Evolutionary conservation across 768 basidiomycete species (phyloP), one percentile per base, ranked within the genome.

Genomic region (Boletus huronensis): DNA sequence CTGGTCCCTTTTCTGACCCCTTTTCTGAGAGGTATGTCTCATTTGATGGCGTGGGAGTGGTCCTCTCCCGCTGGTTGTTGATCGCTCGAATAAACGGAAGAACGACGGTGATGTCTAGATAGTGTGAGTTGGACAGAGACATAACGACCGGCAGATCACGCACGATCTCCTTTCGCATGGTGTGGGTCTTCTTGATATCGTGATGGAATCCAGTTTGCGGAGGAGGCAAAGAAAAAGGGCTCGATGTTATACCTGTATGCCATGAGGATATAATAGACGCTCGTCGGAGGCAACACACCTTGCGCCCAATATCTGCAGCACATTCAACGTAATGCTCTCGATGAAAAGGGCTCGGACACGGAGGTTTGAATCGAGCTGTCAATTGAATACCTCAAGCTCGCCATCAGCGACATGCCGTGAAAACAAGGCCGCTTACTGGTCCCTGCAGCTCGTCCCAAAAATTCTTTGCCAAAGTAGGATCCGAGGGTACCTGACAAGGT

Each of bases 221-320:
- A 76, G 0, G 74, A 76, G 13, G 75, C 72, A 49, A 75, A 77
- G 61, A 75, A 78, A 58, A 77, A 75, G 0, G 76, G 75, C 52
- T 77, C 75, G 26, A 77, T 69, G 48, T 72, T 60, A 45, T 72
- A 77, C 41, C 77, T 78, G 40, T 2, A 25, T 14, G 7, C 38
- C 34, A 50, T 53, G 39, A 66, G 47, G n/a, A 45, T 2, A 2
- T 11, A 11, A 45, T 19, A 39, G 2, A 44, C 19, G 21, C 38
- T 29, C 11, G 10, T 17, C 14, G n/a, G 9, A 26, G 10, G 17
- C 16, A 17, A 64, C 65, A 2, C 32, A 76, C 76, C 54, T 71
- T 25, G 73, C 66, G 9, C 76, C 76, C 4, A 77, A 51, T 63
- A 76, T 71, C 48, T 61, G 54, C 36, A 77, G 26, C 25, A 74